Evolutionary conservation across 345 rosid genomes (phyloP), one percentile per base, ranked within the genome.

Genomic region (Psidium friedrichsthalianum): DNA sequence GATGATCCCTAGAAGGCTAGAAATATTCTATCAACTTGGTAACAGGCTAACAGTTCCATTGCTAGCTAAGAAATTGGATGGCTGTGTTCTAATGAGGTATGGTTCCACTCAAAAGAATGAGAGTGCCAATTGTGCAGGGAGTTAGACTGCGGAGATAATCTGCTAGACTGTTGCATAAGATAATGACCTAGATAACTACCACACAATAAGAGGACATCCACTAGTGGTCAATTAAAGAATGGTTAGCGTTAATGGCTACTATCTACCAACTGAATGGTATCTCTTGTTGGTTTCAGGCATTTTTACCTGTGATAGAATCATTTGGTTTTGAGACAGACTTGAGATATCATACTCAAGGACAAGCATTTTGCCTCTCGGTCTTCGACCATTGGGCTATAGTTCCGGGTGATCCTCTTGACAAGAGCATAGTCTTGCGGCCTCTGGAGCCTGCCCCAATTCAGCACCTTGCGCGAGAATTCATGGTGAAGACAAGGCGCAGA

Each of bases 321-420:
- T 95, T 95, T 90, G 98, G 98, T 57, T 95, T 95, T 86, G 98
- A 95, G 94, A 95, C 98, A 18, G 98, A 95, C 83, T 84, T 95
- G 89, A 92, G 98, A 85, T 94, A 94, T 89, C 95, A 94, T 90
- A 94, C 98, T n/a, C 98, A 94, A 86, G 96, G 98, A 83, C 98
- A 95, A 89, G 98, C 98, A 78, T 95, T 94, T 87, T 93, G 94
- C 87, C 88, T 92, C 11, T 94, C 96, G 0, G 96, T 91, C 83
- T 95, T 95, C 84, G 98, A 95, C 89, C 98, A 95, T 85, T 94
- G 98, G 98, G 96, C 95, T 59, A 95, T 94, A 51, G 98, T 95
- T 74, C 98, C 98, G 55, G 98, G 98, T 82, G 98, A 95, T 82
- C 98, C 98, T 82, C 98, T 95, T n/a, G 98, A 95, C 92, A 95